Percentiles rank a stretch among this genome's conserved stretches.
Conservation (phyloP, 352 stramenopile species). For the Halophytophthora polymorphica region DNA sequence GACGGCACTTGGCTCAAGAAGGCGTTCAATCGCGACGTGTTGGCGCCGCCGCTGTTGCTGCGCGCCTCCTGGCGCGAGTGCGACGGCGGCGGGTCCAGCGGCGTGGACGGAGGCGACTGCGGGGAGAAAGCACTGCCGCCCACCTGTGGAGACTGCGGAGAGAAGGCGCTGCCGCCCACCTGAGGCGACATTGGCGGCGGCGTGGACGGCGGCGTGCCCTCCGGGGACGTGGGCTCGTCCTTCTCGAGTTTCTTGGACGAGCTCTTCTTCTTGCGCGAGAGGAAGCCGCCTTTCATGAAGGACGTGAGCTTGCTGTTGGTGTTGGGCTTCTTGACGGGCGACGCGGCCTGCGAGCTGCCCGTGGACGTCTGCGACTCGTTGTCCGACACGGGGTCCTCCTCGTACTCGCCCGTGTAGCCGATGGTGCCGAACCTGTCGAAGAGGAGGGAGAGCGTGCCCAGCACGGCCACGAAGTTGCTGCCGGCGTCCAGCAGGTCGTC, state of each 20-base stretch:
- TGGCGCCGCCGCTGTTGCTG: conserved; percentile 43
- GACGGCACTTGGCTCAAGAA: conserved; percentile 77
- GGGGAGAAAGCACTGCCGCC: conserved; percentile 24
- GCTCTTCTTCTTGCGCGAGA: conserved; percentile 66
- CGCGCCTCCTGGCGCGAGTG: conserved; percentile 30
- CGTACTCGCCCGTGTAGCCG: conserved; percentile 47
- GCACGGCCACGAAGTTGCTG: conserved; percentile 56
- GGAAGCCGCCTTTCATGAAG: conserved; percentile 82
- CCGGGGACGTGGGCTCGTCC: conserved; percentile 20
- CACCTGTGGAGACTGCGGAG: conserved; percentile 24
- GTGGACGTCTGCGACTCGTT: conserved; percentile 60
- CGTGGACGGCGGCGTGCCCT: conserved; percentile 61
- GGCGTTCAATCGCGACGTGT: conserved; percentile 62
- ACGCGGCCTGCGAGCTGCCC: conserved; percentile 49
- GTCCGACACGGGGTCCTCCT: conserved; percentile 72
- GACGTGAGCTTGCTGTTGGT: conserved; percentile 69
- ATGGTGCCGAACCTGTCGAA: conserved; percentile 79
- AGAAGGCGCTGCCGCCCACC: conserved; percentile 28
- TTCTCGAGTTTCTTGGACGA: conserved; percentile 27
- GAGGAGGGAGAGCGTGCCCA: conserved; percentile 79
- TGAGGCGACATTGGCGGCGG: conserved; percentile 53
- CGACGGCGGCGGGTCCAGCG: conserved; percentile 15
- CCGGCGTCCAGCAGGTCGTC: conserved; percentile 74
- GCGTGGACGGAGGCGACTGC: conserved; percentile 15
- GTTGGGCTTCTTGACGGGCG: conserved; percentile 60